Percentiles rank a stretch among this genome's conserved stretches.
Conservation (phyloP, 495 filamentous ascomycete species). For the Podospora conica region DNA sequence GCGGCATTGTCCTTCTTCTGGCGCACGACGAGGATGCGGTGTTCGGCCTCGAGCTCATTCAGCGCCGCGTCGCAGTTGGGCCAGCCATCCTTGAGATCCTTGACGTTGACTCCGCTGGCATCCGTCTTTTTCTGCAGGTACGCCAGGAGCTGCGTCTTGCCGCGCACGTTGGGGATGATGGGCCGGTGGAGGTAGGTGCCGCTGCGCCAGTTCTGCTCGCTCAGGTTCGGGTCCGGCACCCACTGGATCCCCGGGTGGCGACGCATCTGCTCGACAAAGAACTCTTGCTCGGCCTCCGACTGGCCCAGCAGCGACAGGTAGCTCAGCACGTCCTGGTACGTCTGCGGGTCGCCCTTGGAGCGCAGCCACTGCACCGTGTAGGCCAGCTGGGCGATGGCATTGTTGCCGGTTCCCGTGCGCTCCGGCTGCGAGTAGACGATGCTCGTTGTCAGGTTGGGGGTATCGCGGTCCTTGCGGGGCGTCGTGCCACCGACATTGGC, state of each 20-base stretch:
- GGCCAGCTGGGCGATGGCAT: constrained; percentile 76
- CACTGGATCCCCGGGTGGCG: constrained; percentile 64
- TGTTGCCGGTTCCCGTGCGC: constrained; percentile 67
- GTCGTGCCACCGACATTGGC: constrained; percentile 33
- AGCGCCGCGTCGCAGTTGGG: constrained; percentile 71
- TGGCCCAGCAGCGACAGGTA: constrained; percentile 64
- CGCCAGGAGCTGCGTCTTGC: constrained; percentile 64
- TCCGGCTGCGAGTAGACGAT: constrained; percentile 73
- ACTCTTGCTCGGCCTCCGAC: constrained; percentile 36
- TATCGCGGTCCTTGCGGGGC: constrained; percentile 52
- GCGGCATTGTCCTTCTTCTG: constrained; percentile 90
- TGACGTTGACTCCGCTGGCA: constrained; percentile 73
- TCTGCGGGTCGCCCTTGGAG: constrained; percentile 62
- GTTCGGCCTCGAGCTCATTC: constrained; percentile 66
- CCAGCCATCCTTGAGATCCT: constrained; percentile 94
- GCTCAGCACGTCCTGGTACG: constrained; percentile 63
- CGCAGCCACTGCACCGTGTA: constrained; percentile 84
- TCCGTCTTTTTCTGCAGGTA: constrained; percentile 75
- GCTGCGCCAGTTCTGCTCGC: constrained; percentile 45
- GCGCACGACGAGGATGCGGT: constrained; percentile 74
- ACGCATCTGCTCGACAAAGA: constrained; percentile 44
- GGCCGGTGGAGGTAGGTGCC: constrained; percentile 76
- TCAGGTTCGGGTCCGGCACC: constrained; percentile 52
- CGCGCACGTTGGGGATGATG: constrained; percentile 67
- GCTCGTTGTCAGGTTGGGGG: constrained; percentile 37